Conservation (phyloP, 2,329 filamentous ascomycete genomes). For the Bipolaris gigantea region DNA sequence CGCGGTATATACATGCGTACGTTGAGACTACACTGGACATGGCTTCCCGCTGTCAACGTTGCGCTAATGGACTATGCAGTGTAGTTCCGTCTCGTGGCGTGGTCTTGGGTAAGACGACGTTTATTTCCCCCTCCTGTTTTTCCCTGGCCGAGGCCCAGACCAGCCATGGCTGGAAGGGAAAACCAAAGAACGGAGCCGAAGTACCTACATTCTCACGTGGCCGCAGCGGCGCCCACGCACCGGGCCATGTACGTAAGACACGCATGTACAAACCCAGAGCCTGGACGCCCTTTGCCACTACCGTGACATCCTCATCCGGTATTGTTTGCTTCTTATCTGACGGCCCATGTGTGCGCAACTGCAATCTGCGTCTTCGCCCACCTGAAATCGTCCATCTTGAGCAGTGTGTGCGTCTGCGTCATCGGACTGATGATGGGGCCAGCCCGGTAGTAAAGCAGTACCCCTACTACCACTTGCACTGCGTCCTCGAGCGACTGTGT, state of each 20-base stretch:
- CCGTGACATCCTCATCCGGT: not conserved
- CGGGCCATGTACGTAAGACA: too few species aligned
- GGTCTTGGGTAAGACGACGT: not conserved
- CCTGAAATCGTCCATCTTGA: conserved; percentile 7
- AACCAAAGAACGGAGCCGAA: not conserved
- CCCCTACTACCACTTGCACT: not conserved
- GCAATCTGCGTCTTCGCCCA: conserved; percentile 9
- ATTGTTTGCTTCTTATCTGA: not conserved
- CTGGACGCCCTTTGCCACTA: too few species aligned
- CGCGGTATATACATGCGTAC: too few species aligned
- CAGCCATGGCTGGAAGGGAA: not conserved
- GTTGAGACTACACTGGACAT: too few species aligned
- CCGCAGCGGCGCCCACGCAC: too few species aligned
- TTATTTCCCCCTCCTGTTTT: not conserved
- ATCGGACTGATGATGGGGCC: not conserved
- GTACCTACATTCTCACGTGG: too few species aligned
- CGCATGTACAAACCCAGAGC: too few species aligned
- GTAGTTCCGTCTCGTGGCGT: too few species aligned
- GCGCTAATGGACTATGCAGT: too few species aligned
- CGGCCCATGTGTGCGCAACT: not conserved
- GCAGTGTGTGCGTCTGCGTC: conserved; percentile 4
- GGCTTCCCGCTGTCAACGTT: too few species aligned
- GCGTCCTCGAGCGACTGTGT: not conserved
- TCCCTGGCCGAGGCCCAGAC: not conserved
- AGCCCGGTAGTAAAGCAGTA: not conserved